Conservation (phyloP, 768 basidiomycete genomes). For the Pulveroboletus sp. region DNA sequence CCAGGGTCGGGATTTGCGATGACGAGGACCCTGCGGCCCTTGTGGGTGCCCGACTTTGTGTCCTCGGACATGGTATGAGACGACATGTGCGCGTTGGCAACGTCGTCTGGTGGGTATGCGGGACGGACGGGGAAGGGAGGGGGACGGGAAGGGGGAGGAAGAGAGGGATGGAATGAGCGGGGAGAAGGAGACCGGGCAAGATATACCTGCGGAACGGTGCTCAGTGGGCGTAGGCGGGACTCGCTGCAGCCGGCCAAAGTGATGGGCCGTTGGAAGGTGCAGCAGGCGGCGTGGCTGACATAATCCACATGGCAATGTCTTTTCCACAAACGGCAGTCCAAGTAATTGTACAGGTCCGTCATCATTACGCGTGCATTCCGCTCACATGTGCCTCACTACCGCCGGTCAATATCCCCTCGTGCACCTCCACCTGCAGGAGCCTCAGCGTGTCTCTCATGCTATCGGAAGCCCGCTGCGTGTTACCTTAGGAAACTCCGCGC, state of each 20-base stretch:
- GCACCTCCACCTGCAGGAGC: constrained; percentile 28
- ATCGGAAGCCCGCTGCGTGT: constrained; percentile 18
- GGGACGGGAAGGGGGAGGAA: neutral
- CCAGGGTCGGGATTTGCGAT: constrained; percentile 62
- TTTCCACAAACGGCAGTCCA: constrained; percentile 1
- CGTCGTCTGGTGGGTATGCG: constrained; percentile 24
- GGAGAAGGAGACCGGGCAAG: neutral
- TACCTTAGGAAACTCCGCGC: constrained; percentile 78
- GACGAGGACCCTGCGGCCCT: constrained; percentile 43
- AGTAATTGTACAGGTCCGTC: neutral
- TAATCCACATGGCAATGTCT: constrained; percentile 27
- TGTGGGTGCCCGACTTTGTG: constrained; percentile 37
- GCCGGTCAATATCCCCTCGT: constrained; percentile 20
- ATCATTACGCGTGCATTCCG: constrained; percentile 24
- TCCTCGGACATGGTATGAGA: constrained; percentile 58
- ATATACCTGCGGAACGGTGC: constrained; percentile 19
- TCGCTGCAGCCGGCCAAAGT: constrained; percentile 22
- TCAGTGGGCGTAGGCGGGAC: constrained; percentile 28
- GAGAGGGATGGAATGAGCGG: neutral
- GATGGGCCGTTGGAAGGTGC: constrained; percentile 26
- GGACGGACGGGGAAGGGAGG: neutral
- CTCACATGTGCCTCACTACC: constrained; percentile 15
- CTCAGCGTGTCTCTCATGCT: constrained; percentile 25
- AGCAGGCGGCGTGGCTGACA: constrained; percentile 28
- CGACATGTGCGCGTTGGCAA: constrained; percentile 31